These are phyloP conservation scores for Linum usitatissimum DNA, from an alignment of 345 rosid species.

Conservation along the genomic window DNA sequence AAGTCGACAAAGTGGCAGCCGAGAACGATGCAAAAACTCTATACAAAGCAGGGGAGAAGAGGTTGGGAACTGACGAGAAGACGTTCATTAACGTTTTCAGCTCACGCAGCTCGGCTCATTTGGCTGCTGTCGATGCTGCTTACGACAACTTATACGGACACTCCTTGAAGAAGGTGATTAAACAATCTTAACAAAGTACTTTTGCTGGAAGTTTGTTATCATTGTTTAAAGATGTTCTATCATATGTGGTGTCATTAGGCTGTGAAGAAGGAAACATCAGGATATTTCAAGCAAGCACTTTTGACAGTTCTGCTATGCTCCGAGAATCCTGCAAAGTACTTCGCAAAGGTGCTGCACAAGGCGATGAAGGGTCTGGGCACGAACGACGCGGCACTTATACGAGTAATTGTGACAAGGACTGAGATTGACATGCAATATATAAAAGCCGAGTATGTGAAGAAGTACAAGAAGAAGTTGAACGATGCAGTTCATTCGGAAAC, in stretches of 20 bases:
- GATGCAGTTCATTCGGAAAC: constrained; percentile 58
- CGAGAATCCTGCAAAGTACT: constrained; percentile 44
- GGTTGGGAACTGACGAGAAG: constrained; percentile 60
- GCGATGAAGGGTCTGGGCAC: constrained; percentile 72
- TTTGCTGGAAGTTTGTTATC: not conserved
- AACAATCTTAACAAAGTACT: not conserved
- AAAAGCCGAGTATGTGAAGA: constrained; percentile 49
- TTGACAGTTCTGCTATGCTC: constrained; percentile 40
- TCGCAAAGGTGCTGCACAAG: constrained; percentile 41
- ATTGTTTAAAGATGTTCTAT: not conserved
- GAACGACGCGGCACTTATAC: constrained; percentile 36
- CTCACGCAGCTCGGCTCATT: constrained; percentile 51
- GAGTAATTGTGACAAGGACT: constrained; percentile 55
- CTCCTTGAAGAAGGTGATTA: constrained; percentile 50
- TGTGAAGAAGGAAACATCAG: constrained; percentile 54
- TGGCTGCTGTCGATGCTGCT: constrained; percentile 35
- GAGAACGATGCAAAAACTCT: constrained; percentile 46
- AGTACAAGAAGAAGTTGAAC: constrained; percentile 43
- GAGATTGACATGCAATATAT: constrained; percentile 68
- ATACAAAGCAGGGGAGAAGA: constrained; percentile 58
- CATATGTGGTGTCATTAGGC: constrained; percentile 28
- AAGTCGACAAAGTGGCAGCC: constrained; percentile 32
- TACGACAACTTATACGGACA: constrained; percentile 38
- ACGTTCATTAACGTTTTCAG: constrained; percentile 43
- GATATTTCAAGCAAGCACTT: constrained; percentile 40